Conservation (phyloP, 225 moss, liverwort and hornwort species). For the Polytrichum commune region DNA sequence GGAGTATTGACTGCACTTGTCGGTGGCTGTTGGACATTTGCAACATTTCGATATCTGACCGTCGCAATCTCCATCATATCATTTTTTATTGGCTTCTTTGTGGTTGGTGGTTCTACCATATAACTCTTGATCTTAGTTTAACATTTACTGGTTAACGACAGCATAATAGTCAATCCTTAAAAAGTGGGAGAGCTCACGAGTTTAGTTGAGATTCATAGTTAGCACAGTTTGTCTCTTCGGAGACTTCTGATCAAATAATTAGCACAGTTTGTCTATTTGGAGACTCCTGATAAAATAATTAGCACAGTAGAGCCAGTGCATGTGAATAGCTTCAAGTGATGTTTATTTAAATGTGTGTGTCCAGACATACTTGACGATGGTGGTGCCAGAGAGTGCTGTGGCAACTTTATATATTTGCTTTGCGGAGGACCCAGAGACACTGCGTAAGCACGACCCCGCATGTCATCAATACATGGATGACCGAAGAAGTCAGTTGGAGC, state of each 20-base stretch:
- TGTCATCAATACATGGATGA: slow-evolving; percentile 43
- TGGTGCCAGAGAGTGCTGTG: slow-evolving; percentile 66
- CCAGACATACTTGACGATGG: slow-evolving; percentile 72
- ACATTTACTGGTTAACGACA: too few species aligned
- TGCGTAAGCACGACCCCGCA: slow-evolving; percentile 32
- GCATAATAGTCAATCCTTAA: too few species aligned
- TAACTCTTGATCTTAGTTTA: too few species aligned
- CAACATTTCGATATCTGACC: slow-evolving; percentile 44
- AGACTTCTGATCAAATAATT: not conserved
- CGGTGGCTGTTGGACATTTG: slow-evolving; percentile 82
- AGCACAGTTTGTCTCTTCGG: not conserved
- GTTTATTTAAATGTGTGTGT: not conserved
- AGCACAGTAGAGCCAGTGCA: not conserved
- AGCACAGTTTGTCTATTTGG: not conserved
- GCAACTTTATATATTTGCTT: slow-evolving; percentile 73
- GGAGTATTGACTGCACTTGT: slow-evolving; percentile 88
- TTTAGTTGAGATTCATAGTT: not conserved
- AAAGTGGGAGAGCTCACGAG: too few species aligned
- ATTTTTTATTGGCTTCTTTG: slow-evolving; percentile 72
- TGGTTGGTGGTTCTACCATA: slow-evolving; percentile 34
- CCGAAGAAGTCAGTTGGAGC: slow-evolving; percentile 17
- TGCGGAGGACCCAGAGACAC: slow-evolving; percentile 46
- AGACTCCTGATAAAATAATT: not conserved
- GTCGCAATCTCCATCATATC: slow-evolving; percentile 60
- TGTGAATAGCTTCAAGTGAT: not conserved